Conservation (phyloP, 2,329 filamentous ascomycete species). For the Chaetothyriales sp. region DNA sequence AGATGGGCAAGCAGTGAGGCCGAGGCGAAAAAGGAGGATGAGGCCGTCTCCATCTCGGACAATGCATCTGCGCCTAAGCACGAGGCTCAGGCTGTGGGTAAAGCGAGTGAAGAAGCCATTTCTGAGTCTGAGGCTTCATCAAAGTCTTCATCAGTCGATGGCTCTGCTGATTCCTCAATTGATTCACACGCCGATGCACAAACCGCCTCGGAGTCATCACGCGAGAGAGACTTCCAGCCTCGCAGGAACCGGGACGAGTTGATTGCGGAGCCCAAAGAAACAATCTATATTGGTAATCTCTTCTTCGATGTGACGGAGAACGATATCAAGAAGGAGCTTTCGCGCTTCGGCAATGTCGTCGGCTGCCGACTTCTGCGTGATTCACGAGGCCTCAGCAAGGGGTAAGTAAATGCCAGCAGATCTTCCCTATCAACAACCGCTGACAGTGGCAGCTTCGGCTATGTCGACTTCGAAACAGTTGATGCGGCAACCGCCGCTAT, state of each 20-base stretch:
- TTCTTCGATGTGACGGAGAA: constrained; percentile 52
- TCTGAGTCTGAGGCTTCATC: constrained; percentile 3
- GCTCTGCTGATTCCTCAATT: neutral
- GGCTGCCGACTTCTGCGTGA: constrained; percentile 44
- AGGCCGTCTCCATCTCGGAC: constrained; percentile 17
- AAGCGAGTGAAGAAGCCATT: constrained; percentile 13
- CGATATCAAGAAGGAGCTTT: constrained; percentile 45
- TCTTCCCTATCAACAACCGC: neutral
- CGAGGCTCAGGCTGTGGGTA: constrained; percentile 14
- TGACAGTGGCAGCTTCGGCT: constrained; percentile 42
- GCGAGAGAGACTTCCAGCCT: neutral
- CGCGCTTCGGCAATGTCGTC: constrained; percentile 41
- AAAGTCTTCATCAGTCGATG: constrained; percentile 5
- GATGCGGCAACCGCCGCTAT: constrained; percentile 42
- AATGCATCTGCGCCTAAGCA: constrained; percentile 9
- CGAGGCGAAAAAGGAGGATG: constrained; percentile 18
- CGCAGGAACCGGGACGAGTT: neutral
- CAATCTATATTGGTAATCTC: constrained; percentile 53
- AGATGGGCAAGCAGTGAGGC: constrained; percentile 34
- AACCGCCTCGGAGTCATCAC: neutral
- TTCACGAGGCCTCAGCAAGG: constrained; percentile 50
- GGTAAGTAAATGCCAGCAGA: constrained; percentile 36
- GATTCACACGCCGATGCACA: constrained; percentile 2
- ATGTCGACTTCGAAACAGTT: constrained; percentile 43
- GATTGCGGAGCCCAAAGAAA: constrained; percentile 25